These are phyloP conservation scores for Apiospora sp. DNA, from an alignment of 2,329 filamentous ascomycete species.

Conservation along the genomic window DNA sequence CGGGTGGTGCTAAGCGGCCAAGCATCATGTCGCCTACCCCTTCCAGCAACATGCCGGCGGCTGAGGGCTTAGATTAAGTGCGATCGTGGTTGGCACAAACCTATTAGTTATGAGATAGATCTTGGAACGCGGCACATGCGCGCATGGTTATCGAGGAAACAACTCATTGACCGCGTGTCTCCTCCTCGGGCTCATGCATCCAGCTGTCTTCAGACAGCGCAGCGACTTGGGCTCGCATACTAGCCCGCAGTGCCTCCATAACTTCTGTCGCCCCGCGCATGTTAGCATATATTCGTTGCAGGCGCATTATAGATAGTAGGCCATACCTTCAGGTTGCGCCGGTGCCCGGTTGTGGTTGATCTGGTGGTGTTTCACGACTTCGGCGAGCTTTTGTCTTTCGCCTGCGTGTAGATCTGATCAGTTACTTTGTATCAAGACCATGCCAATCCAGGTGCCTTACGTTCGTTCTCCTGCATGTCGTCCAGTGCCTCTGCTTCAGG, in stretches of 20 bases:
- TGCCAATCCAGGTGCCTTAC: constrained; percentile 45
- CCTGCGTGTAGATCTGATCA: constrained; percentile 46
- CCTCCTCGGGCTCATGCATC: constrained; percentile 83
- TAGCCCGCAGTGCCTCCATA: constrained; percentile 72
- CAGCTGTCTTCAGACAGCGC: constrained; percentile 84
- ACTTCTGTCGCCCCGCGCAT: constrained; percentile 57
- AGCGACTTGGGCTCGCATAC: constrained; percentile 75
- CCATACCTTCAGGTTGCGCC: constrained; percentile 71
- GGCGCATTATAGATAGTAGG: neutral
- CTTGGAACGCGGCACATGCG: constrained; percentile 6
- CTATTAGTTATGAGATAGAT: neutral
- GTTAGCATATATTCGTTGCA: constrained; percentile 4
- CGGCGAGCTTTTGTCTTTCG: constrained; percentile 66
- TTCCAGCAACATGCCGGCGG: constrained; percentile 51
- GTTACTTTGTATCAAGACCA: neutral
- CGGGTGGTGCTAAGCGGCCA: constrained; percentile 45
- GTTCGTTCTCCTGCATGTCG: constrained; percentile 64
- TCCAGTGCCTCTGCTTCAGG: constrained; percentile 64
- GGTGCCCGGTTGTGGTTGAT: constrained; percentile 62
- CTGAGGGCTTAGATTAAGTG: constrained; percentile 66
- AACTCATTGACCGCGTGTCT: constrained; percentile 48
- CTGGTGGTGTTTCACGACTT: constrained; percentile 68
- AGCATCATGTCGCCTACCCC: constrained; percentile 54
- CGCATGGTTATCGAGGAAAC: neutral
- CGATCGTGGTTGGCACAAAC: neutral